A percentile compares a stretch with the other conserved stretches of the same genome.
Conservation (phyloP, 2,329 filamentous ascomycete genomes). For the Hypoxylon sp. region DNA sequence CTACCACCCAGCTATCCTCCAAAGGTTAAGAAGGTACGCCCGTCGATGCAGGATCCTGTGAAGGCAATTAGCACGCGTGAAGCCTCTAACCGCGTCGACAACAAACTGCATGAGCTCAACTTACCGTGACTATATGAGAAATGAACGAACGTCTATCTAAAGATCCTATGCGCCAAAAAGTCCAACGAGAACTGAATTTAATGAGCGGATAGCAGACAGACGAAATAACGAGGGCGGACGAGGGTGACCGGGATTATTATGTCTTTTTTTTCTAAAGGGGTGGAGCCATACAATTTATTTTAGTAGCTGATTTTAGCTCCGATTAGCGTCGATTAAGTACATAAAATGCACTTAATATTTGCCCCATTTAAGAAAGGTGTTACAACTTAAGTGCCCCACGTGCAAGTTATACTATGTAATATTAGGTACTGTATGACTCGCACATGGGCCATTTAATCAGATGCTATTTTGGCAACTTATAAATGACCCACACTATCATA, state of each 20-base stretch:
- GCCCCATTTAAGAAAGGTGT: no score
- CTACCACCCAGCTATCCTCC: conserved; percentile 12
- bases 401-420: no score
- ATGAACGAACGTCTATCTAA: conserved; percentile 1
- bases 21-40: conserved; percentile 10
- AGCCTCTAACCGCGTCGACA: neutral
- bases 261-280: conserved; percentile 26
- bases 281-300: conserved; percentile 36
- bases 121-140: conserved; percentile 6
- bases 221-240: conserved; percentile 24
- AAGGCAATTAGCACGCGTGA: conserved; percentile 17
- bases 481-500: conserved; percentile 36
- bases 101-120: conserved; percentile 6
- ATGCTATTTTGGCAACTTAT: no score
- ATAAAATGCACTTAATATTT: conserved; percentile 39
- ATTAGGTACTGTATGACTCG: no score
- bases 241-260: conserved; percentile 35
- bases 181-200: conserved; percentile 16
- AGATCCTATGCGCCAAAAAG: neutral
- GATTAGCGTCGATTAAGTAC: conserved; percentile 43
- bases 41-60: conserved; percentile 8
- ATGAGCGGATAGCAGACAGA: conserved; percentile 17
- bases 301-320: conserved; percentile 41
- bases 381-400: no score
- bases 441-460: no score